Base-by-base conservation (phyloP, 2,329 filamentous ascomycete species). In the Phoma sp. region DNA sequence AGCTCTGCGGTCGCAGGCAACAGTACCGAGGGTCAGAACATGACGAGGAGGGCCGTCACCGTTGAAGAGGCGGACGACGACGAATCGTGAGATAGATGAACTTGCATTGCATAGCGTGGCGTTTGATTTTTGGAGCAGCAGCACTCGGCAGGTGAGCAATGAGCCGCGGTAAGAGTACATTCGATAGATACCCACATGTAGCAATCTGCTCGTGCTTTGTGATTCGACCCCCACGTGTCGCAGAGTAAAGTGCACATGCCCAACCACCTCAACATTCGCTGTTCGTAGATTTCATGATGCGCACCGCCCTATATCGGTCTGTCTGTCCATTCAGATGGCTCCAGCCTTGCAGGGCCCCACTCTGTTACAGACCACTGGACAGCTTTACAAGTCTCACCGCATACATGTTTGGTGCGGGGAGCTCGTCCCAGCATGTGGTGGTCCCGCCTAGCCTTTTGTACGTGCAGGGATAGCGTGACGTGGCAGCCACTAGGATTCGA, bases 71-170 rank as follows among this genome's bases (percentile, higher is more conserved):
- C 55, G 11, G 69, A 71, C 32, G 69, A 73, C 32, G 60, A 60
- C 25, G 69, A 59, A 30, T 48, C 65, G 49, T 67, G 55, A 39
- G 41, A 36, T 36, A 52, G 37, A 56, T 47, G 23, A 57, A 37
- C 45, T 46, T 61, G 55, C 58, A 65, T 62, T 67, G 68, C 71
- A 74, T 73, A 74, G 71, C 70, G 71, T 64, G 71, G 71, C 65
- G 71, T 73, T 68, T 68, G 52, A 61, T 57, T 50, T 43, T 57
- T 38, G 37, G n/a, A 32, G 35, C 41, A 37, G 30, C 35, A 35
- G 33, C 40, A 13, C 40, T 45, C n/a, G 36, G 14, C 36, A 41
- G 41, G 52, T 50, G 39, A 43, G 47, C 24, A 4, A 44, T 46
- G 32, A 18, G 33, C 51, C 35, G 44, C 40, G 40, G 44, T 45